Percentiles rank a stretch among this genome's conserved stretches.
phyloP scores from a whole-genome alignment of 192 early-diverging fungal species.

The Podila clonocystis region DNA sequence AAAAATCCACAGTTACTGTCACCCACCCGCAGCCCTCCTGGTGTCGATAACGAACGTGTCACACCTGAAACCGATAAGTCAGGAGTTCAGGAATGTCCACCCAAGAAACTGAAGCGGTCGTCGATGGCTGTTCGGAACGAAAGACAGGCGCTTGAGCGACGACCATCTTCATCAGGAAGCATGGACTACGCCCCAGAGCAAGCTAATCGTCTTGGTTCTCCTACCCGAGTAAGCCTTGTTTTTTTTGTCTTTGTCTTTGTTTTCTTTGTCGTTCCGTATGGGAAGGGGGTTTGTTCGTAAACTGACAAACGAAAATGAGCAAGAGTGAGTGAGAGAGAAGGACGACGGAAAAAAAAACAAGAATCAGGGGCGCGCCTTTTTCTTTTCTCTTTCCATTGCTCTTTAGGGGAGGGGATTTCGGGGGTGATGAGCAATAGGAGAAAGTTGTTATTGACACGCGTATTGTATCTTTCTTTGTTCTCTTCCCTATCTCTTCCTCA shows the following conservation, averaged over 20 bases:
- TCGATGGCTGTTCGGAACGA: constrained; percentile 33
- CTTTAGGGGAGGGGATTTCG: background rate
- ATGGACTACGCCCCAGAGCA: background rate
- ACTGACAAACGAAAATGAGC: too few species aligned
- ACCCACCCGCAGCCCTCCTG: background rate
- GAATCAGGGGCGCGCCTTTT: constrained; percentile 1
- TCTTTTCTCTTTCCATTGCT: too few species aligned
- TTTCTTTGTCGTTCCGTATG: background rate
- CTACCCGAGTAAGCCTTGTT: background rate
- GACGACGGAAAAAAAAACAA: background rate
- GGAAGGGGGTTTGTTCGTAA: too few species aligned
- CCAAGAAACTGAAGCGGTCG: constrained; percentile 43
- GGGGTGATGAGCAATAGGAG: background rate
- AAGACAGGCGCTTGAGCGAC: background rate
- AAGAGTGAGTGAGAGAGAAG: background rate
- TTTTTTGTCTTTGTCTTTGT: background rate
- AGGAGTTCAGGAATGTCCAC: constrained; percentile 3
- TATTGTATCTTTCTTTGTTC: background rate
- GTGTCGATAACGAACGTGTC: background rate
- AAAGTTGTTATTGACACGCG: background rate
- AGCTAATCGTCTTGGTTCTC: background rate
- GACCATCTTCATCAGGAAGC: background rate
- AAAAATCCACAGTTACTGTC: background rate
- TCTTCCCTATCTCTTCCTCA: background rate
- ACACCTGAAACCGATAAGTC: background rate